Evolutionary conservation across 208 protist species (phyloP), one percentile per base, ranked within the genome.

Genomic region (Acanthamoeba culbertsoni): DNA sequence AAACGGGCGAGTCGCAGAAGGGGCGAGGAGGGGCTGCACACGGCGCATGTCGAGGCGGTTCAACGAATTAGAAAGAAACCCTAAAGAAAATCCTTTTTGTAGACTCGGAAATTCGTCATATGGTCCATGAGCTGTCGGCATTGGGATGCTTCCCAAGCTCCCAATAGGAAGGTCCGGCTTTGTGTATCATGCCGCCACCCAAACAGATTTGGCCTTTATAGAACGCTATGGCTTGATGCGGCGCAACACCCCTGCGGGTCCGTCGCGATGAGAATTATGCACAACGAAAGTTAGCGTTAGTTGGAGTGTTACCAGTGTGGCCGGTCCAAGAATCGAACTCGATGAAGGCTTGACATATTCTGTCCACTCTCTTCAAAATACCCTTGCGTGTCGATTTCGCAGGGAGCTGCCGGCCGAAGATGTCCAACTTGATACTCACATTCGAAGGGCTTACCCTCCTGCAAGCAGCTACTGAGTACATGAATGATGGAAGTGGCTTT

Each of bases 171-270:
- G 77, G 42, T 1, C 77, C 77, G 7, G 51, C 77, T 28, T 12
- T 31, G 4, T 62, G 28, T 5, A 88, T 88, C 46, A 88, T 12
- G 26, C 77, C 77, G 0, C 45, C 77, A 0, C 77, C 77, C 42
- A 88, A 23, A 23, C 77, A 88, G 3, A 62, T 10, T 6, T n/a
- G 77, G 12, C 77, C 77, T 10, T 43, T 14, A 33, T 88, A 88
- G 46, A 88, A 88, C n/a, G 77, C 77, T 7, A 88, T 42, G 14
- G 37, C 51, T 28, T 88, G 77, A 23, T 88, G 77, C 48, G 51
- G 43, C 28, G 77, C 51, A 10, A 88, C 77, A 12, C 48, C 77
- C 51, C 77, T 55, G 26, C 28, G 2, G n/a, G n/a, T n/a, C n/a
- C n/a, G n/a, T n/a, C n/a, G n/a, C n/a, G n/a, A n/a, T n/a, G n/a